phyloP scores from a whole-genome alignment of 345 rosid genomes.

The Hibiscus tridactylites region DNA sequence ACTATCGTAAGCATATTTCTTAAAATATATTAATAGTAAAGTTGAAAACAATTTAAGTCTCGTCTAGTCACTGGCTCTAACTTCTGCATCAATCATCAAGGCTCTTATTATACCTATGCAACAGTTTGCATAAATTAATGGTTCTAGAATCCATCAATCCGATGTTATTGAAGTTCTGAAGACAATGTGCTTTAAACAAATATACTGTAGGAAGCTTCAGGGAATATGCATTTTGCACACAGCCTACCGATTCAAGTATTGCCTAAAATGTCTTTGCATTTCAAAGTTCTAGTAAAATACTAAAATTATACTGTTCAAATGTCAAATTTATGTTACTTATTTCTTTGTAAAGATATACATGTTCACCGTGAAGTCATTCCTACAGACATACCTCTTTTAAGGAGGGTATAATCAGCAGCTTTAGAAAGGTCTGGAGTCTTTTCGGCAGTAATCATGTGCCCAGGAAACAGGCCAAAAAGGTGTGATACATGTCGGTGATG shows the following conservation, averaged over 20 bases:
- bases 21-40: neutral
- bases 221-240: neutral
- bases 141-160: neutral
- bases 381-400: constrained; percentile 57
- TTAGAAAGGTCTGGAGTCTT: constrained; percentile 67
- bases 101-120: neutral
- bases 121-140: neutral
- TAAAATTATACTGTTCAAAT: neutral
- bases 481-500: constrained; percentile 89
- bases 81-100: neutral
- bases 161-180: neutral
- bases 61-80: neutral
- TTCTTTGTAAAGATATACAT: neutral
- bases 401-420: constrained; percentile 62
- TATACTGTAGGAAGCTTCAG: neutral
- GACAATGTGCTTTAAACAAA: neutral
- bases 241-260: neutral
- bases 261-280: neutral
- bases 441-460: constrained; percentile 66
- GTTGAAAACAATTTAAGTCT: neutral
- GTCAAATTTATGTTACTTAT: neutral
- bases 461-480: constrained; percentile 90
- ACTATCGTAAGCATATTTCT: neutral
- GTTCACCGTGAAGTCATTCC: neutral
- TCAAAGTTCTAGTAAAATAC: neutral